Conservation (phyloP, 176 grass and related monocot species). For the Triticum monococcum region DNA sequence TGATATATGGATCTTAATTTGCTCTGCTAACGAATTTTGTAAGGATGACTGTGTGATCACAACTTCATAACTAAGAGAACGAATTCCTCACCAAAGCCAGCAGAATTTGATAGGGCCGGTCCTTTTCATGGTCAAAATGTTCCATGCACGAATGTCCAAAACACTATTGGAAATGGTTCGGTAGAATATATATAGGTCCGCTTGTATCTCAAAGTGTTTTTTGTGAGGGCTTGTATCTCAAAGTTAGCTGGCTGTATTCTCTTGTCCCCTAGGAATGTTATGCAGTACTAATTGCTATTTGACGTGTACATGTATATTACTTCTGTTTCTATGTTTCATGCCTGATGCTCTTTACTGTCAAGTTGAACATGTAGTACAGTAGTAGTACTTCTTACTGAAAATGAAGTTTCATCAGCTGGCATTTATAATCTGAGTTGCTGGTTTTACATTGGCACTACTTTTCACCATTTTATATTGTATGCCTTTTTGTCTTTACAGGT, state of each 20-base stretch:
- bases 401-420: neutral
- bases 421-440: neutral
- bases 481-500: slow-evolving; percentile 38
- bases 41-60: neutral
- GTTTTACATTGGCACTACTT: neutral
- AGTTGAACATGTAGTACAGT: neutral
- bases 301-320: neutral
- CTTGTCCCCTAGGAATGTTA: neutral
- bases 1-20: neutral
- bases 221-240: neutral
- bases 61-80: neutral
- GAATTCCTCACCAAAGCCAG: neutral
- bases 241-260: neutral
- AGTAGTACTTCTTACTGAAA: neutral
- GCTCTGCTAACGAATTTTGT: neutral
- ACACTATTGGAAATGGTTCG: neutral
- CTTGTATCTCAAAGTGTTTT: neutral
- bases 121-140: neutral
- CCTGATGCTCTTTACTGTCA: neutral
- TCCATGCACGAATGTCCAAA: neutral
- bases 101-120: neutral
- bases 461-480: neutral
- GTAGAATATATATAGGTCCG: neutral
- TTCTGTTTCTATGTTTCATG: neutral
- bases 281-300: slow-evolving; percentile 1